Conservation (phyloP, 768 basidiomycete genomes). For the Russula compacta region DNA sequence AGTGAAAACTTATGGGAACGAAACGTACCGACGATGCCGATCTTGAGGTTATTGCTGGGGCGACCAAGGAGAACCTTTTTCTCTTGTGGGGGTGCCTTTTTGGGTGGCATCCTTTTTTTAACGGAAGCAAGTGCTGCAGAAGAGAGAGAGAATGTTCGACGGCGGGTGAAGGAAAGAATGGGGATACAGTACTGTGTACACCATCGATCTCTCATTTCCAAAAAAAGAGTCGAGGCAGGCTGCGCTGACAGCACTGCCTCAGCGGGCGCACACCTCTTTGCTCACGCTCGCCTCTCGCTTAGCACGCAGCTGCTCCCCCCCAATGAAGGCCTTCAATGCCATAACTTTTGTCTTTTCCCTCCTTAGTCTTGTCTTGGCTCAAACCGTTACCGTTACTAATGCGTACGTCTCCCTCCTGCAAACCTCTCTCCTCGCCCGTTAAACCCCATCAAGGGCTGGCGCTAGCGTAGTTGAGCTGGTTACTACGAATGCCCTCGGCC, state of each 20-base stretch:
- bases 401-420: constrained; percentile 30
- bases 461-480: constrained; percentile 42
- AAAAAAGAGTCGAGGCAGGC: neutral
- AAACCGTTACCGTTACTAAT: constrained; percentile 39
- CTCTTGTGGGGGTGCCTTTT: constrained; percentile 67
- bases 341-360: constrained; percentile 18
- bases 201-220: constrained; percentile 22
- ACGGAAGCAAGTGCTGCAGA: constrained; percentile 26
- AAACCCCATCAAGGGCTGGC: constrained; percentile 32
- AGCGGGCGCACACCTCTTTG: too few relatives aligned
- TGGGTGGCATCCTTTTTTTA: constrained; percentile 83
- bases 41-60: constrained; percentile 95
- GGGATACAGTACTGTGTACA: neutral
- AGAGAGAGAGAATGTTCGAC: constrained; percentile 32
- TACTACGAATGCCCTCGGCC: constrained; percentile 33
- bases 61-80: constrained; percentile 85
- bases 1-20: constrained; percentile 10
- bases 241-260: neutral
- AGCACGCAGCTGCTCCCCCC: constrained; percentile 8
- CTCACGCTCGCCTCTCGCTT: neutral
- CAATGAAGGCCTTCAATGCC: constrained; percentile 5
- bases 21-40: constrained; percentile 92
- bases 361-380: constrained; percentile 18
- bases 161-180: neutral
- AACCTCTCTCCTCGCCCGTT: constrained; percentile 3